Base-by-base conservation (phyloP, 2,329 filamentous ascomycete species). In the Escovopsis sp. region DNA sequence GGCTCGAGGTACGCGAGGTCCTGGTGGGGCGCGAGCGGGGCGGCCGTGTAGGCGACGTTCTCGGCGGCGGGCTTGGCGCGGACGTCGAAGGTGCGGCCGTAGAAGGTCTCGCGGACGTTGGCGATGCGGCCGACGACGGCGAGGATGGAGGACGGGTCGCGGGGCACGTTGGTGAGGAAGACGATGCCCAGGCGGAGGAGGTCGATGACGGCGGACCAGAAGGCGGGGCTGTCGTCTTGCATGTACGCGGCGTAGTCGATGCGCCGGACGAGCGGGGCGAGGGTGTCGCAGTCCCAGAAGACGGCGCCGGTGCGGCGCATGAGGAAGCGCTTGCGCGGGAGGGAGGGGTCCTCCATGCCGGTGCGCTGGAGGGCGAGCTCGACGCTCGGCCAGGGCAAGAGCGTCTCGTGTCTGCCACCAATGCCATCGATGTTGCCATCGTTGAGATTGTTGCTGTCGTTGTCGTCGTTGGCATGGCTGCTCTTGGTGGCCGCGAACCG, bases 51-150 rank as follows among this genome's bases (percentile, higher is more conserved):
- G 9, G 90, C 88, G 4, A 94, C 82, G 52, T 96, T 96, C 51
- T 88, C 86, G 17, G 87, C 84, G 37, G 83, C 56, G 2, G 80
- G 78, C 35, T 92, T 79, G 4, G 78, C 84, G 36, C 76, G 72
- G 11, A 96, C 88, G 55, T 94, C 81, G 76, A 87, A 96, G 0
- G 85, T 93, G 45, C 69, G 65, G 29, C 90, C 90, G 55, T 96
- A 96, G 52, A 96, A 90, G 7, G 87, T 90, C 47, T 85, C 76
- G 49, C 85, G 80, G 18, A 94, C 60, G 25, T 72, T 72, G 1
- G 86, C 87, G 39, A 96, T 81, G 35, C 76, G 72, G 4, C 66
- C 63, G 2, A 76, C 80, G 39, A 96, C 74, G 16, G 65, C 58
- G 27, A 72, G 66, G 4, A 94, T 79, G 4, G 75, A 68, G 2